Evolutionary conservation across 768 basidiomycete species (phyloP).

Genomic region (Vishniacozyma victoriae): DNA sequence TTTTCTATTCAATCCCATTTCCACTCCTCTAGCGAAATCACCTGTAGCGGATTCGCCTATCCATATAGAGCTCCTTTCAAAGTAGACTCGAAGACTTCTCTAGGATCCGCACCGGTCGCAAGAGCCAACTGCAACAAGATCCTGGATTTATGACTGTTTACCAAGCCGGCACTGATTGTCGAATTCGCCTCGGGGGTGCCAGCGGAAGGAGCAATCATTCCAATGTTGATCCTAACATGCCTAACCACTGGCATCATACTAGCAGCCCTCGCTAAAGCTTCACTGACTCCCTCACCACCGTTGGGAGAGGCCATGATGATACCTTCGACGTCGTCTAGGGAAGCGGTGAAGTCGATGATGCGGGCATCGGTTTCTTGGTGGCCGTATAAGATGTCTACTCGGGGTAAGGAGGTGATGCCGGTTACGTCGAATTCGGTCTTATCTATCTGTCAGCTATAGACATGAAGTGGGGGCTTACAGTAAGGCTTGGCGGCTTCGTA

Average conservation of each 20-base stretch:
- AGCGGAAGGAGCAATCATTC: conserved; percentile 12
- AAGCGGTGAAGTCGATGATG: background rate
- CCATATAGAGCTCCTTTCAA: conserved; percentile 6
- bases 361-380: background rate
- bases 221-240: conserved; percentile 2
- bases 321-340: background rate
- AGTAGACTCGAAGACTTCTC: conserved; percentile 3
- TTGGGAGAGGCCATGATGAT: no score
- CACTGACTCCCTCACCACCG: background rate
- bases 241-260: background rate
- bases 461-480: background rate
- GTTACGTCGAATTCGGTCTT: conserved; percentile 47
- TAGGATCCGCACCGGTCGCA: conserved; percentile 19
- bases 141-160: conserved; percentile 27
- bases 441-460: conserved; percentile 9
- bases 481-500: conserved; percentile 25
- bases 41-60: no score
- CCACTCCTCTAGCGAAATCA: no score
- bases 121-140: conserved; percentile 29
- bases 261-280: background rate
- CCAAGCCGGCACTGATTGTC: conserved; percentile 25
- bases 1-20: no score
- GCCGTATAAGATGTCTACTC: conserved; percentile 28
- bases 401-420: conserved; percentile 14
- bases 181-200: conserved; percentile 1